phyloP scores from a whole-genome alignment of 257 asterid species.

The Perilla frutescens region DNA sequence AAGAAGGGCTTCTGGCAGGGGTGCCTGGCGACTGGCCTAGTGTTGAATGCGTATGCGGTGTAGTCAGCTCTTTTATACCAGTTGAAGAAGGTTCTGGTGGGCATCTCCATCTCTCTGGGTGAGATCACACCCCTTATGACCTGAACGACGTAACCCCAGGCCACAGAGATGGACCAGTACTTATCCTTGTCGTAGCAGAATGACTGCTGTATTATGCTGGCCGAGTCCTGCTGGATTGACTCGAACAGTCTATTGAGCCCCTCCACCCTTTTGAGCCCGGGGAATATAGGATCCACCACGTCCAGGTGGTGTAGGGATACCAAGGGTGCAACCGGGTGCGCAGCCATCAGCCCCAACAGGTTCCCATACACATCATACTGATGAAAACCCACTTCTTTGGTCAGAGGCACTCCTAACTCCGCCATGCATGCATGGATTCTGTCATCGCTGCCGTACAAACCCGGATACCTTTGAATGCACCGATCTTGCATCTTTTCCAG shows the following conservation, averaged over 20 bases:
- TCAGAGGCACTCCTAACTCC: slow-evolving; percentile 86
- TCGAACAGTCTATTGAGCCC: slow-evolving; percentile 53
- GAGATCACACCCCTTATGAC: slow-evolving; percentile 69
- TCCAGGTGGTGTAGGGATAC: slow-evolving; percentile 92
- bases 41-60: slow-evolving; percentile 87
- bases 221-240: slow-evolving; percentile 65
- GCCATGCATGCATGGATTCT: slow-evolving; percentile 91
- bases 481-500: slow-evolving; percentile 82
- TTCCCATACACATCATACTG: slow-evolving; percentile 98
- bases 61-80: slow-evolving; percentile 82
- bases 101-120: slow-evolving; percentile 84
- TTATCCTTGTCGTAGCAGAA: slow-evolving; percentile 70
- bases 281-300: slow-evolving; percentile 84
- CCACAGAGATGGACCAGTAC: slow-evolving; percentile 74
- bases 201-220: slow-evolving; percentile 80
- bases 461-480: slow-evolving; percentile 77
- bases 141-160: slow-evolving; percentile 89
- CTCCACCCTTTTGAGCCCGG: slow-evolving; percentile 52
- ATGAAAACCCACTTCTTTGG: slow-evolving; percentile 80
- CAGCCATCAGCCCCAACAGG: slow-evolving; percentile 79
- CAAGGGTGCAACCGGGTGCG: slow-evolving; percentile 83
- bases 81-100: slow-evolving; percentile 78
- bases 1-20: slow-evolving; percentile 88
- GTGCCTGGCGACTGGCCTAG: slow-evolving; percentile 79
- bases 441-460: slow-evolving; percentile 80